Percentiles rank a stretch among this genome's conserved stretches.
Evolutionary conservation across 2,329 filamentous ascomycete species (phyloP).

Genomic region (Eutypella sp.): DNA sequence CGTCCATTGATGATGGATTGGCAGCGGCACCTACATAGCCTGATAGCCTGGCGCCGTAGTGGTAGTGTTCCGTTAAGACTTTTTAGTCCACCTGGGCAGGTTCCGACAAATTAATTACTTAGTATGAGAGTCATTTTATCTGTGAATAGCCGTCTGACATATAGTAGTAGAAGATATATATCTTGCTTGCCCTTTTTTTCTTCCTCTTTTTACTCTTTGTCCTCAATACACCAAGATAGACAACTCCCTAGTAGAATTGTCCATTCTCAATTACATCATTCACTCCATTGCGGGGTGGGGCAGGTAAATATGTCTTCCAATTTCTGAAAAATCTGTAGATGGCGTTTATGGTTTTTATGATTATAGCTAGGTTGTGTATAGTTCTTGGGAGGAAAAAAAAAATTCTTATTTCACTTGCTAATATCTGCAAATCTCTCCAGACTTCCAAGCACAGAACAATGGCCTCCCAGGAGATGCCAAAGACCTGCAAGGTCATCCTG

Average conservation of each 20-base stretch:
- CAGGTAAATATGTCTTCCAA: slow-evolving; percentile 4
- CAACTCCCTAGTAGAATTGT: neutral
- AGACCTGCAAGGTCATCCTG: slow-evolving; percentile 89
- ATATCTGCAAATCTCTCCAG: slow-evolving; percentile 8
- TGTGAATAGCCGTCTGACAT: neutral
- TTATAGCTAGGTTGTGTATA: no score
- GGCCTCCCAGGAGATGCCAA: slow-evolving; percentile 42
- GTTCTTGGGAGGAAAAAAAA: neutral
- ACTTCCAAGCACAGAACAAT: slow-evolving; percentile 23
- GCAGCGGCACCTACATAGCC: no score
- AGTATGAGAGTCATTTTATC: neutral
- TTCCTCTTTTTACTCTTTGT: neutral
- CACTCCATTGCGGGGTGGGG: slow-evolving; percentile 7
- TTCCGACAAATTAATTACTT: neutral
- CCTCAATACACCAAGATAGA: neutral
- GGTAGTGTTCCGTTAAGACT: neutral
- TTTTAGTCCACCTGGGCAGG: neutral
- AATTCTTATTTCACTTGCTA: neutral
- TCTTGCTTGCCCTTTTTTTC: neutral
- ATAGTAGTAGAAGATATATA: neutral
- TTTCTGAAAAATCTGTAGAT: neutral
- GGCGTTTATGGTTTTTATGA: no score
- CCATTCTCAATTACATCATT: neutral
- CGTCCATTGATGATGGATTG: no score
- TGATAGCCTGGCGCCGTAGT: no score